A percentile compares a stretch with the other conserved stretches of the same genome.
Conservation (phyloP, 495 filamentous ascomycete species). For the Podospora tetraspora region DNA sequence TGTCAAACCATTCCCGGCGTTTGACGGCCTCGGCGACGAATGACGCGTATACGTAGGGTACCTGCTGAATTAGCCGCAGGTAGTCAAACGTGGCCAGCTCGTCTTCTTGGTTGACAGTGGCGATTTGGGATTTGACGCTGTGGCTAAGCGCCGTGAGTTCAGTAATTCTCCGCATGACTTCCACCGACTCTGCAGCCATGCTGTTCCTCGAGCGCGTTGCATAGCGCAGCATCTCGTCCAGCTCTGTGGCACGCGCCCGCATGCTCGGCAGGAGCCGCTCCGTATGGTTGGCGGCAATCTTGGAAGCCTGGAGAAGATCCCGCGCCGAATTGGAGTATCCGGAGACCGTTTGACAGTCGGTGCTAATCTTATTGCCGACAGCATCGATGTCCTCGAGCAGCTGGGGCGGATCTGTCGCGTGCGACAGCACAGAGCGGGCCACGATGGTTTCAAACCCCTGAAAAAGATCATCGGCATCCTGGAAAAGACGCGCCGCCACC, state of each 20-base stretch:
- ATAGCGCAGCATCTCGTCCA: constrained; percentile 65
- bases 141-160: constrained; percentile 67
- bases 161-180: constrained; percentile 75
- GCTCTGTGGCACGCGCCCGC: constrained; percentile 61
- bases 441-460: constrained; percentile 46
- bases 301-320: constrained; percentile 75
- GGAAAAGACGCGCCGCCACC: constrained; percentile 40
- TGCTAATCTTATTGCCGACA: constrained; percentile 75
- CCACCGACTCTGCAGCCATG: constrained; percentile 52
- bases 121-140: constrained; percentile 63
- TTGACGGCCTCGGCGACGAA: constrained; percentile 79
- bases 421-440: constrained; percentile 38
- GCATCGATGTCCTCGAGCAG: constrained; percentile 82
- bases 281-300: constrained; percentile 80
- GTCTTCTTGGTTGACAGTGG: constrained; percentile 62
- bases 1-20: constrained; percentile 84
- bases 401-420: constrained; percentile 39
- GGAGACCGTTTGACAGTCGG: constrained; percentile 77
- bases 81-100: constrained; percentile 68
- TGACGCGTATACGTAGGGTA: constrained; percentile 85
- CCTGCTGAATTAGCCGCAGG: constrained; percentile 65
- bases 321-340: constrained; percentile 62
- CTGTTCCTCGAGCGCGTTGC: constrained; percentile 57
- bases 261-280: constrained; percentile 82
- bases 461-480: constrained; percentile 42